Evolutionary conservation across 2,329 filamentous ascomycete genomes (phyloP), one percentile per base, ranked within the genome.

Genomic region (Septoria petroselini): DNA sequence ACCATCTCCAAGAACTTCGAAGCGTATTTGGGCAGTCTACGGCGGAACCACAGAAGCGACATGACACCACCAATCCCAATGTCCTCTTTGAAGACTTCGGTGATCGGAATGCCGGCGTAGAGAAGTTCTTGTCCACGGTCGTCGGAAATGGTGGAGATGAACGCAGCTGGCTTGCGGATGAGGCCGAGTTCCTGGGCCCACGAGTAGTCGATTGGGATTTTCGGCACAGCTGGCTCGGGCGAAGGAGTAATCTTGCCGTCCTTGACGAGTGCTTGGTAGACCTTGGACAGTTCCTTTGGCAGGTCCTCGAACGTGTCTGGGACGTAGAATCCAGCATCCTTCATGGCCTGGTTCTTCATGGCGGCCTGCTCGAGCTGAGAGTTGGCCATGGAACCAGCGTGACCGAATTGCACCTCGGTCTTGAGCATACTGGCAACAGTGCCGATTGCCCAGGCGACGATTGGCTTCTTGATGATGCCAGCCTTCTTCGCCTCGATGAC

Each of bases 1-100:
- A 98, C 93, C 93, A 98, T 98, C 81, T 98, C 93, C 64, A 98
- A 78, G 82, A 98, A 98, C 78, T 95, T 95, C 81, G 89, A 94
- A 68, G 93, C 93, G 72, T 96, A 97, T 69, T 86, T 79, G 58
- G 93, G 93, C 57, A 98, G 86, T 70, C 93, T 88, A 74, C 93
- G 91, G 69, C 93, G 91, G 90, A 98, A 98, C 93, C 93, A 98
- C 65, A 98, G 81, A 51, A 98, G 84, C 54, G 93, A 96, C 93
- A 98, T 98, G 77, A 98, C 93, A 86, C 93, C 93, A 72, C 93
- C 93, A 65, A 98, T 97, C 65, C 93, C 93, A 66, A 98, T 97
- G 65, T 97, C 91, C 80, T 98, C 93, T 73, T 77, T 88, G 86
- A 98, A 98, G 59, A 98, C 93, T 71, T 98, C 93, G n/a, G 93